Base-by-base conservation (phyloP, 345 rosid genomes). In the Acer yangbiense region DNA sequence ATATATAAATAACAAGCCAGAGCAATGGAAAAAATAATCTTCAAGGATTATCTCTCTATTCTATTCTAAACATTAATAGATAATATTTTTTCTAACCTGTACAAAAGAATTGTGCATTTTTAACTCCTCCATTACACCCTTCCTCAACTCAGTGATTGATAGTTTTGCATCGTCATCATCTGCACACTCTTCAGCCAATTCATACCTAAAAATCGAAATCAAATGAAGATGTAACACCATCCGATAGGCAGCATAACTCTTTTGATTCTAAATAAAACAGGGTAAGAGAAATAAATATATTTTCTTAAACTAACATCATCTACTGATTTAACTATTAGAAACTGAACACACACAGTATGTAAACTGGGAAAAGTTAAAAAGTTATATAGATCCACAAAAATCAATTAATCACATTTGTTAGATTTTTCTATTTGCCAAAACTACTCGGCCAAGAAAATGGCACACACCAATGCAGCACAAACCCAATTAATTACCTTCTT, bases 81-180 rank as follows among this genome's bases (percentile, higher is more conserved):
- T 48, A 44, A 4, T 27, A 20, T 12, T 14, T 27, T 52, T 65
- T 60, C 75, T 62, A 55, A 95, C 99, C 91, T 87, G 78, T 54
- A 81, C 89, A 83, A 92, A 89, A 17, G 95, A 89, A 85, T 88
- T 55, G 43, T 94, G 98, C 92, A 88, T 88, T 85, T 90, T 90
- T 68, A 91, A 88, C 89, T 92, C 95, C 83, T 90, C 87, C 73
- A 89, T 35, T 12, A 89, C 95, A 81, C 79, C 81, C 78, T 85
- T 91, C 82, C 98, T 91, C 91, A 97, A 86, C 66, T 87, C 52
- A 0, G 89, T 75, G 73, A 94, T 94, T 23, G 93, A 93, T 70
- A 83, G 32, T 81, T 93, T 94, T 57, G 90, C 98, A 72, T 94
- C 99, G 76, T 97, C 99, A 80, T 94, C 99, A 80, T 91, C 99